A percentile compares a stretch with the other conserved stretches of the same genome.
Evolutionary conservation across 2,329 filamentous ascomycete species (phyloP).

Genomic region (Exophiala sideris): DNA sequence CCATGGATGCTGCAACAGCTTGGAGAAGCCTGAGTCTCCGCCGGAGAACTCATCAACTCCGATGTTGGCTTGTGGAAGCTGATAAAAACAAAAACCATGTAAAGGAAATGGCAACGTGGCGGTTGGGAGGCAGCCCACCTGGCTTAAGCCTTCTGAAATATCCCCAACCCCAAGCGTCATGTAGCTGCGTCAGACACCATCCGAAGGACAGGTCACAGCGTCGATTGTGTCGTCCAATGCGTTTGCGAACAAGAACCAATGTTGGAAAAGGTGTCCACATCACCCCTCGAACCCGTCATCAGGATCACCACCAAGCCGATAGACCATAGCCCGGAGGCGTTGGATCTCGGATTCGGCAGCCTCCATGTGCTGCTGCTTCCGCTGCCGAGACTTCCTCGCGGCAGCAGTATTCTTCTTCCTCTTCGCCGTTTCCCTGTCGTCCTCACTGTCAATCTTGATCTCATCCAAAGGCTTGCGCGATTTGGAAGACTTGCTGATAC

Average conservation of each 20-base stretch:
- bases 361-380: slow-evolving; percentile 71
- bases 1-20: slow-evolving; percentile 3
- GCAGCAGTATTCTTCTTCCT: slow-evolving; percentile 85
- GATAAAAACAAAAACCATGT: slow-evolving; percentile 7
- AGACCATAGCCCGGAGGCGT: slow-evolving; percentile 25
- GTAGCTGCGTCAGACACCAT: slow-evolving; percentile 19
- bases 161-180: slow-evolving; percentile 26
- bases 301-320: slow-evolving; percentile 27
- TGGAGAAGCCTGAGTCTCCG: slow-evolving; percentile 14
- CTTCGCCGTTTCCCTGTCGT: slow-evolving; percentile 76
- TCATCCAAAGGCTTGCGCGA: slow-evolving; percentile 74
- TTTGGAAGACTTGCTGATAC: slow-evolving; percentile 59
- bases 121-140: slow-evolving; percentile 23
- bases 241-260: slow-evolving; percentile 1
- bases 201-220: slow-evolving; percentile 14
- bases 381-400: slow-evolving; percentile 80
- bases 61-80: slow-evolving; percentile 14
- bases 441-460: slow-evolving; percentile 66
- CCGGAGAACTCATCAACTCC: slow-evolving; percentile 15
- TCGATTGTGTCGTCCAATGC: slow-evolving; percentile 21
- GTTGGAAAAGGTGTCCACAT: background rate
- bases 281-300: slow-evolving; percentile 12
- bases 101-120: slow-evolving; percentile 18
- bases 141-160: slow-evolving; percentile 18
- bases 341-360: slow-evolving; percentile 55